Evolutionary conservation across 768 basidiomycete genomes (phyloP).

Genomic region (Cystofilobasidium ferigula): DNA sequence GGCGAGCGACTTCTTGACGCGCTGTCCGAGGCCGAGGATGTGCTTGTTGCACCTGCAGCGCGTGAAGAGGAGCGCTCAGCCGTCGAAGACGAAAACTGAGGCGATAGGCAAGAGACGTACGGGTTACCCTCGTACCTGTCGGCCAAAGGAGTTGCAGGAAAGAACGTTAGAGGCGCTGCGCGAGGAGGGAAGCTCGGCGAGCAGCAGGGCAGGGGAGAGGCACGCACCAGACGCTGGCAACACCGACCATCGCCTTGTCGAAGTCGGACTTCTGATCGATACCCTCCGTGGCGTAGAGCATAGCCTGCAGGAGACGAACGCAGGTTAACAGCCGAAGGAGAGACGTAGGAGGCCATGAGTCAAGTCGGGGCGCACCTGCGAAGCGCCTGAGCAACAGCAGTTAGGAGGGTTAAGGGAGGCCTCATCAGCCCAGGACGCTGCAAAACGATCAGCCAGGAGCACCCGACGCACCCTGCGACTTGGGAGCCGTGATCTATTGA

Average conservation of each 20-base stretch:
- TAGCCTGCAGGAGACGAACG: conserved; percentile 52
- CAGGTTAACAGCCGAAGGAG: conserved; percentile 1
- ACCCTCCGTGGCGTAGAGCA: conserved; percentile 98
- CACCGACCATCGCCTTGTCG: conserved; percentile 91
- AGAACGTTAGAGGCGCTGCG: conserved; percentile 12
- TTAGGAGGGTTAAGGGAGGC: background rate
- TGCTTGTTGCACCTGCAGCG: conserved; percentile 78
- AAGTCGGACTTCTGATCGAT: conserved; percentile 71
- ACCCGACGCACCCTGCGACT: conserved; percentile 84
- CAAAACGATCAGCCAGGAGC: conserved; percentile 9
- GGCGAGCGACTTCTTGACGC: conserved; percentile 67
- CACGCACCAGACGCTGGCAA: conserved; percentile 86
- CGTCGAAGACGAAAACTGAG: background rate
- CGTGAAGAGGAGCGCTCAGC: background rate
- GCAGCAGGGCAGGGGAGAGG: background rate
- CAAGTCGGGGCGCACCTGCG: background rate
- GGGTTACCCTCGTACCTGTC: conserved; percentile 96
- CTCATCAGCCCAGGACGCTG: background rate
- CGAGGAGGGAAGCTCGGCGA: too few relatives aligned
- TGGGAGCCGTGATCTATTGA: conserved; percentile 64
- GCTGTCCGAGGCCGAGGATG: conserved; percentile 73
- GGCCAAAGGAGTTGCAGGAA: background rate
- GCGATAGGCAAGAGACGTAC: conserved; percentile 44
- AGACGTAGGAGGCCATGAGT: background rate
- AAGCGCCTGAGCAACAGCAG: background rate